These are phyloP conservation scores for Cyclostephanos tholiformis DNA, from an alignment of 108 stramenopile species.

Conservation along the genomic window DNA sequence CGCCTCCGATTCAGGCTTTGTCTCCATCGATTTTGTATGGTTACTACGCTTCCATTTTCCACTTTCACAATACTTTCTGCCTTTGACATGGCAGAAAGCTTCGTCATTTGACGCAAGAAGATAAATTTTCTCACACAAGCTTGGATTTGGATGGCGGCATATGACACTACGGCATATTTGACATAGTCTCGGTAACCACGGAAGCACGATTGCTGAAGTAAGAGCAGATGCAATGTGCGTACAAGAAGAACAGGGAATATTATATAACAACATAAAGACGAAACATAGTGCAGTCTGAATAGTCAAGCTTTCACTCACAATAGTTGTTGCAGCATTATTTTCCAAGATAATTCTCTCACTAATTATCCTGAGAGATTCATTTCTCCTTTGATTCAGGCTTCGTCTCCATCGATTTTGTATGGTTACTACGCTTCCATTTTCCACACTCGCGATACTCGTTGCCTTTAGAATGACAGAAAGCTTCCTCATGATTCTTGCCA, in stretches of 20 bases:
- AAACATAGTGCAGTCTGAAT: neutral
- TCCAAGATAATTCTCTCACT: neutral
- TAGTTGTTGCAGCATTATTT: slow-evolving; percentile 1
- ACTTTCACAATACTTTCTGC: slow-evolving; percentile 10
- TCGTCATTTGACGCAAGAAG: neutral
- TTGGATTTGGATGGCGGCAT: neutral
- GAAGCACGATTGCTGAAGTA: slow-evolving; percentile 1
- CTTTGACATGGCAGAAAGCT: slow-evolving; percentile 10
- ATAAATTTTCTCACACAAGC: neutral
- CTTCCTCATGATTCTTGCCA: too few species aligned
- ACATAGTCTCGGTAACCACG: slow-evolving; percentile 9
- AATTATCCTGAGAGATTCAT: neutral
- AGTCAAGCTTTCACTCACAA: neutral
- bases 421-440: neutral
- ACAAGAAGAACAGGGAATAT: too few species aligned
- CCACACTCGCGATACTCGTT: slow-evolving; percentile 3
- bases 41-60: neutral
- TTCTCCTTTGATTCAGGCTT: neutral
- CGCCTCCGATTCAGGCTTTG: neutral
- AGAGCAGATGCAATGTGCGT: neutral
- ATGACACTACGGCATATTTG: neutral
- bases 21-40: slow-evolving; percentile 28
- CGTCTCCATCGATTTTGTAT: slow-evolving; percentile 27
- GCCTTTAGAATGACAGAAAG: slow-evolving; percentile 8
- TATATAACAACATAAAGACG: neutral